Base-by-base conservation (phyloP, 441 rosid genomes). In the Gossypium aridum region DNA sequence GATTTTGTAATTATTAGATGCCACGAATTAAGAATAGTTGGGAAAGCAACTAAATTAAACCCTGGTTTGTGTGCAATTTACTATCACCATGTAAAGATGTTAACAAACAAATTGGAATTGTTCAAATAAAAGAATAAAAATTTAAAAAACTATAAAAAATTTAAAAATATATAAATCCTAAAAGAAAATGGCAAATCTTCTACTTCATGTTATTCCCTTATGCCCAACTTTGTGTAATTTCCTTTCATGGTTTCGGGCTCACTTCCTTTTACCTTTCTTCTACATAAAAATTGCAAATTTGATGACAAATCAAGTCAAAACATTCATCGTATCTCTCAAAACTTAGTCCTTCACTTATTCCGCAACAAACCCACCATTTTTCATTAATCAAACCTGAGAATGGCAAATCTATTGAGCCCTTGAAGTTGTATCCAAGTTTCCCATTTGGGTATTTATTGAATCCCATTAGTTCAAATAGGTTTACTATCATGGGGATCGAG, bases 401-500 rank as follows among this genome's bases (percentile, higher is more conserved):
- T 2, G 9, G 28, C 14, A 70, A 68, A 55, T 65, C 61, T 49
- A 31, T 61, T 56, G 71, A 68, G 12, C 45, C 75, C 49, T 77
- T 67, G 60, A 80, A 75, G 7, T 53, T 82, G 47, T 86, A 79
- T 60, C 91, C 93, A 1, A 80, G 74, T 78, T 89, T 82, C 73
- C 81, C 88, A 0, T 77, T 83, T 75, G 86, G 81, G 51, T 81
- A 75, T 73, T 45, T 23, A 23, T 70, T 80, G 7, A 75, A 80
- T 61, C 84, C 81, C 37, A 64, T 72, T 55, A 25, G 65, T 7
- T 51, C 77, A 67, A 9, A 60, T 56, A 79, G 83, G 70, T 75
- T 7, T n/a, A 55, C 25, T 37, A 25, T 43, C 37, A 34, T 67
- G 39, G n/a, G n/a, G n/a, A n/a, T n/a, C n/a, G n/a, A n/a, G n/a